Evolutionary conservation across 176 grass and related monocot genomes (phyloP), one percentile per base, ranked within the genome.

Genomic region (Musa beccarii): DNA sequence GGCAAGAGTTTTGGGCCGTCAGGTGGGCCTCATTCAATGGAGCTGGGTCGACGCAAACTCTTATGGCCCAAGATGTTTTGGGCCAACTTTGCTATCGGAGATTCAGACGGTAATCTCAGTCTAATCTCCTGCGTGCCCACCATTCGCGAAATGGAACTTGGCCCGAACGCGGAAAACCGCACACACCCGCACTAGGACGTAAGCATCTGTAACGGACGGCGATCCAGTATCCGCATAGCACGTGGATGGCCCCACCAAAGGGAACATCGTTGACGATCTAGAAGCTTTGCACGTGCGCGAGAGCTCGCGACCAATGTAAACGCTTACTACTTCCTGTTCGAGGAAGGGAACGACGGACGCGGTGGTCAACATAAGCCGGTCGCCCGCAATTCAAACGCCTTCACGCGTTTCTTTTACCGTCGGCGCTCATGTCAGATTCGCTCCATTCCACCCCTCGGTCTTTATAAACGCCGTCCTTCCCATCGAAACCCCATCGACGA

Each of bases 21-120:
- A 0, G 2, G 0, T 34, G 29, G 3, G 29, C 29, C 29, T 5
- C 3, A 0, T 0, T 34, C 3, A 0, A 34, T 3, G 4, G 29
- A 34, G 0, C 3, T 34, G 29, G 29, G 29, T 3, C 0, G 2
- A 34, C 0, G 29, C 29, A 34, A 34, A 0, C 29, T 34, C 29
- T 2, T 34, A 34, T 34, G 29, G 3, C 3, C 29, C 29, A 34
- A 34, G 29, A 34, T 34, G 29, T 1, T 26, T 26, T 26, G 25
- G 25, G 25, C 25, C 25, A 26, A 26, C 25, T 26, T 26, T 26
- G 25, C 25, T 26, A 26, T 26, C 25, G 25, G 25, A 26, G 25
- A 0, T 3, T 3, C 2, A 34, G 29, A 34, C 15, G n/a, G 12
- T 6, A 26, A 26, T 26, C 25, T 1, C 25, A 26, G 25, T 26